Evolutionary conservation across 768 basidiomycete genomes (phyloP).

Genomic region (Tulasnella sp.): DNA sequence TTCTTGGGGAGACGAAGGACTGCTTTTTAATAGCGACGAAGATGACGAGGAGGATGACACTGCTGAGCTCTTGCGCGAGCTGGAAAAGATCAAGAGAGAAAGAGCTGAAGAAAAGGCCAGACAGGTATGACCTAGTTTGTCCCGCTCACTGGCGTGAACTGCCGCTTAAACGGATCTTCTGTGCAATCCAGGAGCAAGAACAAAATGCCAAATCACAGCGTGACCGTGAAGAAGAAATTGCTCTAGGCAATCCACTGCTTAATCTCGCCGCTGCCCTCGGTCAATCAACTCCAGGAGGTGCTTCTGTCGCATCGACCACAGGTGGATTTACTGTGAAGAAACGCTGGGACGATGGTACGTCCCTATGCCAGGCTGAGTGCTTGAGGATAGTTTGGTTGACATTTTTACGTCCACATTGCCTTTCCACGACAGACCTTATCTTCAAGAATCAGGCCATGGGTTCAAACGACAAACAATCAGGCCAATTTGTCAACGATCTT

Average conservation of each 20-base stretch:
- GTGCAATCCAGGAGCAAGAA: conserved; percentile 62
- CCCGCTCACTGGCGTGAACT: neutral
- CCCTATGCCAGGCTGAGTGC: conserved; percentile 19
- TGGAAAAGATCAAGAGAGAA: conserved; percentile 98
- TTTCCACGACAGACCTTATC: conserved; percentile 70
- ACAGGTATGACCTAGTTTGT: conserved; percentile 41
- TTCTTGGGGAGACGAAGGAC: conserved; percentile 36
- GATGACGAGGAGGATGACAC: conserved; percentile 86
- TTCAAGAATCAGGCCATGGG: conserved; percentile 97
- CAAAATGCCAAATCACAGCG: conserved; percentile 57
- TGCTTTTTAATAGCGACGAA: conserved; percentile 54
- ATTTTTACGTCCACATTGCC: conserved; percentile 24
- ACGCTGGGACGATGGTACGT: conserved; percentile 91
- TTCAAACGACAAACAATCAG: conserved; percentile 59
- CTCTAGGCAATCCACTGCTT: conserved; percentile 82
- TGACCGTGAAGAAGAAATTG: conserved; percentile 79
- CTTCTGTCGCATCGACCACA: conserved; percentile 62
- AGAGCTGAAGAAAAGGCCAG: conserved; percentile 90
- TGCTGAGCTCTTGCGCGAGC: conserved; percentile 88
- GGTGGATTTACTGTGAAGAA: conserved; percentile 90
- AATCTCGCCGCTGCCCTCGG: conserved; percentile 92
- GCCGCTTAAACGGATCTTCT: neutral
- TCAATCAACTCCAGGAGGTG: conserved; percentile 64
- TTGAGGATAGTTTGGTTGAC: conserved; percentile 19
- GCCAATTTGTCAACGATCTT: conserved; percentile 94